Evolutionary conservation across 2,329 filamentous ascomycete genomes (phyloP).

Genomic region (Teratosphaeria gauchensis): DNA sequence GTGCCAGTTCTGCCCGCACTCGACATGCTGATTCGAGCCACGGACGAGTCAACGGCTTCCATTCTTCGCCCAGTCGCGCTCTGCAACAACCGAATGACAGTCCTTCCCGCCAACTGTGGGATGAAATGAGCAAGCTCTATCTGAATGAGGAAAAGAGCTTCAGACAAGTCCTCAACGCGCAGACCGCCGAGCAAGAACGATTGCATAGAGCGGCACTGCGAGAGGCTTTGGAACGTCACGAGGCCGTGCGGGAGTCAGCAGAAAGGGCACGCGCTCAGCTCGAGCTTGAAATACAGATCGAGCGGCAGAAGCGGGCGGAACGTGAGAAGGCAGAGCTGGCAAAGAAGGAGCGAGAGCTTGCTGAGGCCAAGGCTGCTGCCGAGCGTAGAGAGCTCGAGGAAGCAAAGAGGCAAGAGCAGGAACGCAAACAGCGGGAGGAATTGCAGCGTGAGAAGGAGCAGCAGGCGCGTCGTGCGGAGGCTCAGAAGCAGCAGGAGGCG

Average conservation of each 20-base stretch:
- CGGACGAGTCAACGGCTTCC: slow-evolving; percentile 5
- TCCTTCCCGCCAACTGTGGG: slow-evolving; percentile 19
- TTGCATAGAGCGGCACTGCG: slow-evolving; percentile 56
- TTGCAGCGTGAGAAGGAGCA: slow-evolving; percentile 15
- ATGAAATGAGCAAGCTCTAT: slow-evolving; percentile 35
- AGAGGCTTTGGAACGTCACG: slow-evolving; percentile 56
- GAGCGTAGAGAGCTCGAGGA: slow-evolving; percentile 25
- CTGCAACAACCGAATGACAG: not conserved
- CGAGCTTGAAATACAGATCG: slow-evolving; percentile 32
- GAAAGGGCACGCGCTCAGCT: slow-evolving; percentile 45
- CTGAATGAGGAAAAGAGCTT: slow-evolving; percentile 36
- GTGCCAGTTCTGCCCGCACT: slow-evolving; percentile 3
- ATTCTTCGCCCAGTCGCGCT: not conserved
- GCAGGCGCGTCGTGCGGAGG: slow-evolving; percentile 11
- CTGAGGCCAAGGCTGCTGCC: slow-evolving; percentile 31
- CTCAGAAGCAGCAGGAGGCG: slow-evolving; percentile 12
- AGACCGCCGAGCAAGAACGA: slow-evolving; percentile 52
- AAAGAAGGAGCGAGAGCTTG: slow-evolving; percentile 34
- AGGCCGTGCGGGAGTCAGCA: slow-evolving; percentile 50
- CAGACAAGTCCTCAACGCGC: slow-evolving; percentile 51
- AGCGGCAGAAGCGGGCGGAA: slow-evolving; percentile 25
- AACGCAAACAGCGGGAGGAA: slow-evolving; percentile 9
- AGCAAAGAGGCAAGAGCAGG: slow-evolving; percentile 10
- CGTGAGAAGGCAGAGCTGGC: slow-evolving; percentile 30
- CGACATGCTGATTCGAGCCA: not conserved